Conservation (phyloP, 345 rosid species). For the Sonneratia alba region DNA sequence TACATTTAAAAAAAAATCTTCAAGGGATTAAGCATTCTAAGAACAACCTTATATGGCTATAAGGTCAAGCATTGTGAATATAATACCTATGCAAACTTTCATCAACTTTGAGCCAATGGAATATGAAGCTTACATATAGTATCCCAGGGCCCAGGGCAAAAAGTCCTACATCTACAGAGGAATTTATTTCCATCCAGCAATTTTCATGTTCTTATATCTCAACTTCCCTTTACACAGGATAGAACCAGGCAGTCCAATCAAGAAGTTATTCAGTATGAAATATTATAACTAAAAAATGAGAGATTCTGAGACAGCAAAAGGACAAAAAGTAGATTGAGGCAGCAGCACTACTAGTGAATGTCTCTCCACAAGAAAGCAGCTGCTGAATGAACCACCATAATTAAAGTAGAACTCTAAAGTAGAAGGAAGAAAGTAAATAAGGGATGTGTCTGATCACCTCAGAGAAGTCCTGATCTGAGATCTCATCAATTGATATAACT, state of each 20-base stretch:
- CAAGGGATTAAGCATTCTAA: neutral
- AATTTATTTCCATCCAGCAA: neutral
- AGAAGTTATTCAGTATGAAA: neutral
- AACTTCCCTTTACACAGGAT: neutral
- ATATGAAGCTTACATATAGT: too few relatives aligned
- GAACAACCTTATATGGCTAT: neutral
- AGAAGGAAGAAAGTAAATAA: neutral
- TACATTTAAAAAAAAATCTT: neutral
- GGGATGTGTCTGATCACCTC: constrained; percentile 42
- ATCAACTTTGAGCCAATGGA: too few relatives aligned
- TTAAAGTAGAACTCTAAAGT: neutral
- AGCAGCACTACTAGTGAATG: neutral
- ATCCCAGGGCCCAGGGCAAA: neutral
- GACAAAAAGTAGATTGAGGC: neutral
- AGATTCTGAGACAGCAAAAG: neutral
- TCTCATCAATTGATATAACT: constrained; percentile 54
- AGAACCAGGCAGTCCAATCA: neutral
- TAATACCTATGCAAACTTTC: too few relatives aligned
- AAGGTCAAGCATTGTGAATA: too few relatives aligned
- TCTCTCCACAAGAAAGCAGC: neutral
- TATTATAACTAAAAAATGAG: neutral
- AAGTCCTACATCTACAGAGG: neutral
- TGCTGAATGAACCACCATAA: neutral
- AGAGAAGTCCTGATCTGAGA: constrained; percentile 79
- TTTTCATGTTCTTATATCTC: neutral